A percentile compares a stretch with the other conserved stretches of the same genome.
These are phyloP conservation scores for Penicillium vulpinum DNA, from an alignment of 2,329 filamentous ascomycete genomes.

Conservation along the genomic window DNA sequence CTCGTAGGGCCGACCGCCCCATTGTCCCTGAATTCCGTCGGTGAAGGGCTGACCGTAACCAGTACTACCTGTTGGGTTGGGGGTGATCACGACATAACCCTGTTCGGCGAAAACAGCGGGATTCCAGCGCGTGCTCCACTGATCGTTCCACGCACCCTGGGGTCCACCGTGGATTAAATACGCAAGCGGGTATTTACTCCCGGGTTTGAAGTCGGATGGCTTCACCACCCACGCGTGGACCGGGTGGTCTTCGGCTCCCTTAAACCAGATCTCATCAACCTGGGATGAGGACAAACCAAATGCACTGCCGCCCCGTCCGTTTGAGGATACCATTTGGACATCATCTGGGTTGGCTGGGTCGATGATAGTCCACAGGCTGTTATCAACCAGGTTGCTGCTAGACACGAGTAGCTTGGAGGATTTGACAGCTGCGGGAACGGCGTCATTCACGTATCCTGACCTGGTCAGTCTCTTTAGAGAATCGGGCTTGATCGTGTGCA, in stretches of 20 bases:
- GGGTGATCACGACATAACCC: slow-evolving; percentile 61
- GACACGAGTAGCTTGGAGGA: slow-evolving; percentile 44
- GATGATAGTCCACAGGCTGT: slow-evolving; percentile 45
- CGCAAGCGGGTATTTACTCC: slow-evolving; percentile 54
- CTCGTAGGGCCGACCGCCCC: slow-evolving; percentile 57
- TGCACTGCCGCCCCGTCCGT: slow-evolving; percentile 35
- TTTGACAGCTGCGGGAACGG: slow-evolving; percentile 35
- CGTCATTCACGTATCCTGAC: slow-evolving; percentile 44
- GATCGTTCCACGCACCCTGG: slow-evolving; percentile 53
- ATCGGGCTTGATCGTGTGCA: slow-evolving; percentile 31
- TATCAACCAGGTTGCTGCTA: slow-evolving; percentile 47
- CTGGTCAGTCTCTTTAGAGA: slow-evolving; percentile 41
- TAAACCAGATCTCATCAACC: slow-evolving; percentile 49
- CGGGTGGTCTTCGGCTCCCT: slow-evolving; percentile 45
- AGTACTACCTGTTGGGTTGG: slow-evolving; percentile 60
- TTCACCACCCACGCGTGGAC: slow-evolving; percentile 51
- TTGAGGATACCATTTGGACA: slow-evolving; percentile 41
- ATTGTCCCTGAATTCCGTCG: slow-evolving; percentile 53
- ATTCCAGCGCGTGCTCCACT: slow-evolving; percentile 58
- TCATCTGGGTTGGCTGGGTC: slow-evolving; percentile 35
- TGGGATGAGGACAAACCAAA: slow-evolving; percentile 46
- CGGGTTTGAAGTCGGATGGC: slow-evolving; percentile 47
- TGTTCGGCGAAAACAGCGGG: slow-evolving; percentile 60
- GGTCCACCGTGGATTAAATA: slow-evolving; percentile 58
- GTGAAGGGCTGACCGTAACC: slow-evolving; percentile 59